These are phyloP conservation scores for Babesia microti DNA, from an alignment of 169 alveolate species.

Conservation along the genomic window DNA sequence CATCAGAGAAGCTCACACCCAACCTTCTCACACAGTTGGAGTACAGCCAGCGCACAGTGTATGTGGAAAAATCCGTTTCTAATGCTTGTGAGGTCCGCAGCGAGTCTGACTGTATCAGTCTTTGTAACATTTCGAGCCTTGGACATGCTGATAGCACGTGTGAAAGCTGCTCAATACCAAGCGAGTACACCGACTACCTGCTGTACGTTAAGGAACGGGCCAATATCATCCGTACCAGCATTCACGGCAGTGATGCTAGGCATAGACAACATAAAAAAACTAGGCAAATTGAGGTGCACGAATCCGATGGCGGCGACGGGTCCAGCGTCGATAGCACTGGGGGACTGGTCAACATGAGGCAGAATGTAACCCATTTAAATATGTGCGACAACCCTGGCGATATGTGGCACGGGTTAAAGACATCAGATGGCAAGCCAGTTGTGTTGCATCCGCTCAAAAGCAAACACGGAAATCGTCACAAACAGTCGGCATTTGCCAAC, in stretches of 20 bases:
- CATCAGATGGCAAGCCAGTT: slow-evolving; percentile 53
- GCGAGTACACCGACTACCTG: slow-evolving; percentile 26
- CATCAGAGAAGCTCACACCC: too few relatives aligned
- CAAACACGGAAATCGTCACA: too few relatives aligned
- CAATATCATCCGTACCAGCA: too few relatives aligned
- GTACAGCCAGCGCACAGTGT: too few relatives aligned
- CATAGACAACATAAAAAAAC: too few relatives aligned
- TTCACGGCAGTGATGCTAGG: too few relatives aligned
- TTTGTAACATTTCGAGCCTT: slow-evolving; percentile 12
- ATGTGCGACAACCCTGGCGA: slow-evolving; percentile 66
- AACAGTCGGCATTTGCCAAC: too few relatives aligned
- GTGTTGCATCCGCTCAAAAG: slow-evolving; percentile 42
- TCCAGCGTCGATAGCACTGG: slow-evolving; percentile 40
- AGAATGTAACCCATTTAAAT: slow-evolving; percentile 37
- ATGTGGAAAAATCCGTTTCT: too few relatives aligned
- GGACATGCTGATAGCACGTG: slow-evolving; percentile 10
- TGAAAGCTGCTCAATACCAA: slow-evolving; percentile 14
- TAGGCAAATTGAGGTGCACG: too few relatives aligned
- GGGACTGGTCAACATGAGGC: slow-evolving; percentile 44
- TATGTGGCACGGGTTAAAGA: slow-evolving; percentile 63
- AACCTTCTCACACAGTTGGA: too few relatives aligned
- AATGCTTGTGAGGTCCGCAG: too few relatives aligned
- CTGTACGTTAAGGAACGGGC: slow-evolving; percentile 37
- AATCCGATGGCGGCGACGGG: slow-evolving; percentile 7
- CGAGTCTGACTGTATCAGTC: too few relatives aligned